Base-by-base conservation (phyloP, 1,284 basidiomycete genomes). In the Rhodotorula glutinis region DNA sequence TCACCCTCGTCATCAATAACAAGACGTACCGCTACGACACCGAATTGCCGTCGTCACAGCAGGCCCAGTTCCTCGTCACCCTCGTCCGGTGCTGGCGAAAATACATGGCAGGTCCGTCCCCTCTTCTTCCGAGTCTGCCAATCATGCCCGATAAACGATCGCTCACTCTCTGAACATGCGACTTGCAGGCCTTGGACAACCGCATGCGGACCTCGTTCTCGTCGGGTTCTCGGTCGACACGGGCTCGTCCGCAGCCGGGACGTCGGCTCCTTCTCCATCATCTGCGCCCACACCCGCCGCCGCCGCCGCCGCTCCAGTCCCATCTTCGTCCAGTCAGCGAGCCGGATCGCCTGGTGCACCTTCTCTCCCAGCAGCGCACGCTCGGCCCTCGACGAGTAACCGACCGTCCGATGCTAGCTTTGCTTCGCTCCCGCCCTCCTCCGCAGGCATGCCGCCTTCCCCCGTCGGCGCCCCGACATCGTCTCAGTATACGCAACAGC, bases 21-120 rank as follows among this genome's bases (percentile, higher is more conserved):
- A 85, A 92, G 77, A 87, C 89, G 25, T 96, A 96, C 80, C 84
- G 82, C 75, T 96, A 92, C 91, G 84, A 87, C 75, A 90, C 91
- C 0, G 92, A 93, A 76, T 84, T 84, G 61, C 78, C 84, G 4
- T 65, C 65, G 44, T 77, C 78, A 21, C 90, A 94, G 71, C 91
- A 93, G 77, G 76, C 81, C 10, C 80, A 80, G 19, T 96, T 96
- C 77, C 78, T 95, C 54, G 82, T 84, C 49, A 82, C 87, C 0
- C 73, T 88, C 46, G 81, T 91, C 65, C 82, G 86, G 63, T 83
- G 91, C n/a, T 92, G 88, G 78, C 83, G 84, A 53, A 80, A 69
- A 41, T 74, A 66, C 66, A 70, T 69, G 71, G 47, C 46, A 23
- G 69, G 74, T 57, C 19, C 46, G 66, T 47, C 23, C 11, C 7